Evolutionary conservation across 1,139 yeast genomes (phyloP), one percentile per base, ranked within the genome.

Genomic region (Lodderomyces oxycetoniae): DNA sequence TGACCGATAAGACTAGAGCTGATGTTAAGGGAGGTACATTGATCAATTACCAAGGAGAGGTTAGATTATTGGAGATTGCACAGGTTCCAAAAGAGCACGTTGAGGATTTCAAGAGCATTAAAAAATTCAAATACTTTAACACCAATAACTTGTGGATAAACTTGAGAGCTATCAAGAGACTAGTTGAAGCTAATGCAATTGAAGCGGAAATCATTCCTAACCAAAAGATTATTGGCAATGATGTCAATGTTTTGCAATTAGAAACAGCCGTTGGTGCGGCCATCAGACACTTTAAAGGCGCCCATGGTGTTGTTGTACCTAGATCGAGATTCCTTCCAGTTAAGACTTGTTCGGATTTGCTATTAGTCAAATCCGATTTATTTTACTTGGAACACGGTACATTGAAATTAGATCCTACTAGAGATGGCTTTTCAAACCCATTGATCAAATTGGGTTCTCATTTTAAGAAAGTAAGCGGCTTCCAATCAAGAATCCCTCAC

Each of bases 191-290:
- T 42, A 83, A 87, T 57, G 79, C 85, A 44, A 77, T 93, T 49
- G 78, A 83, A 56, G 77, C 86, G 67, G 98, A 91, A 67, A 91
- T 91, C 58, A 91, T 91, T 62, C 98, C 98, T 55, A 91, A 91
- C 66, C 77, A 74, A 53, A 91, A 91, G 69, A 68, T 93, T 35
- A 81, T 91, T 56, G 72, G 79, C 37, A 72, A 75, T 47, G 96
- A 88, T 44, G 73, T 84, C 50, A 81, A 83, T 53, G 96, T 91
- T 34, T 68, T 91, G 54, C 98, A 91, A 69, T 78, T 91, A 56
- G 98, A 91, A 71, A 91, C 98, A 34, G 98, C 98, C 17, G 95
- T 88, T 47, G 98, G 98, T 71, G 98, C 98, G 28, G 97, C 98
- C 36, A 91, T 91, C 58, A 86, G 95, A 65, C 93, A 89, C 64